Conservation (phyloP, 2,329 filamentous ascomycete species). For the Nannizzia gypsea region DNA sequence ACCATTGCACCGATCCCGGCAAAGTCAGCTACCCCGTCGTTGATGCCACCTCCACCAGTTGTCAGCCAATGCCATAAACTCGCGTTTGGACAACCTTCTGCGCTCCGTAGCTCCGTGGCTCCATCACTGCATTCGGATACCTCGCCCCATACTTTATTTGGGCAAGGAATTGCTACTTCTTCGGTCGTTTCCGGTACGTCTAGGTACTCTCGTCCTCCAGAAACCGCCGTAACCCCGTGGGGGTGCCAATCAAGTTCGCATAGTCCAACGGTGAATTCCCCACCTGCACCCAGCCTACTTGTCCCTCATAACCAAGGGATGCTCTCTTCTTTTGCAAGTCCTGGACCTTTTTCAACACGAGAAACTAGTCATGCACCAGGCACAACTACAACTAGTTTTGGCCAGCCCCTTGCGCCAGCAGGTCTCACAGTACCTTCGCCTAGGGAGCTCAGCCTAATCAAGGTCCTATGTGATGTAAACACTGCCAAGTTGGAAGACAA, state of each 20-base stretch:
- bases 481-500: conserved; percentile 11
- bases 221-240: not conserved
- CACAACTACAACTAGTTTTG: too few relatives aligned
- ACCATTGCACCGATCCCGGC: not conserved
- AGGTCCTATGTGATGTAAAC: conserved; percentile 9
- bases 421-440: not conserved
- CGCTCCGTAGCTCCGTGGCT: not conserved
- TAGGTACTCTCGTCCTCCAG: not conserved
- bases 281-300: not conserved
- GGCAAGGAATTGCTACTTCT: not conserved
- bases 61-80: not conserved
- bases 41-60: not conserved
- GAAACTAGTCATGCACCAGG: not conserved
- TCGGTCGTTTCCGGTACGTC: not conserved
- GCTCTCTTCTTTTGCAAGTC: not conserved
- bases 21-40: not conserved
- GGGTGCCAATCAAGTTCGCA: not conserved
- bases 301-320: not conserved
- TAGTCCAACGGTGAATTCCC: not conserved
- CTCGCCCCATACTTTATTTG: not conserved
- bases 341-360: not conserved
- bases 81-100: not conserved
- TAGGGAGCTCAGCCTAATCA: not conserved
- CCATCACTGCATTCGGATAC: not conserved
- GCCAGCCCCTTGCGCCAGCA: not conserved